phyloP scores from a whole-genome alignment of 2,329 filamentous ascomycete species.

The Grosmannia clavigera region DNA sequence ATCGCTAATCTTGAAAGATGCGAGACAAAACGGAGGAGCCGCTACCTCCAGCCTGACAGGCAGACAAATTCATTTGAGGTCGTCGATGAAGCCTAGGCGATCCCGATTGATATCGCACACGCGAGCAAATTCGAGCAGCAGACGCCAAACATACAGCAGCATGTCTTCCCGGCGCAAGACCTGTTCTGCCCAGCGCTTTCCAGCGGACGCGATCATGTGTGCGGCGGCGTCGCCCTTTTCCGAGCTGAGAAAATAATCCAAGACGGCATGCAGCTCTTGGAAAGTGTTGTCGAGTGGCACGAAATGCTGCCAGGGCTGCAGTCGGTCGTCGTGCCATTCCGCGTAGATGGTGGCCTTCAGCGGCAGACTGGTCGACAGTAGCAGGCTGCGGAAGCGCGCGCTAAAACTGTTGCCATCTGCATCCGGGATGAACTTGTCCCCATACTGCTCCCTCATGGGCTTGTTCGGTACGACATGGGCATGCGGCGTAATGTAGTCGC shows the following conservation, averaged over 20 bases:
- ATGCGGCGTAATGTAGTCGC: conserved; percentile 26
- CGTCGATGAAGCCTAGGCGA: conserved; percentile 30
- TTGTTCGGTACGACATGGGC: conserved; percentile 20
- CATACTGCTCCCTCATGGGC: conserved; percentile 36
- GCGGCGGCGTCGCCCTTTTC: conserved; percentile 41
- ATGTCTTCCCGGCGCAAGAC: conserved; percentile 54
- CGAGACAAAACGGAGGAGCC: no score
- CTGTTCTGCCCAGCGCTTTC: conserved; percentile 48
- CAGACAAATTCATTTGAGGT: conserved; percentile 17
- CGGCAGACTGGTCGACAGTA: conserved; percentile 51
- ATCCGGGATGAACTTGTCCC: conserved; percentile 56
- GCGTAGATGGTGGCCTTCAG: conserved; percentile 62
- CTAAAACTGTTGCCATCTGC: conserved; percentile 58
- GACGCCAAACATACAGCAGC: conserved; percentile 50
- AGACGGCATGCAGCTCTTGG: conserved; percentile 50
- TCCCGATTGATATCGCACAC: conserved; percentile 33
- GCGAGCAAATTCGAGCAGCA: conserved; percentile 46
- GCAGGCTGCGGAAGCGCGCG: conserved; percentile 49
- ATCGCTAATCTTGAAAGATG: no score
- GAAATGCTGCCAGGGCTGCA: conserved; percentile 61
- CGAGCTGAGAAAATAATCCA: conserved; percentile 49
- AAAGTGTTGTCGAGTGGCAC: conserved; percentile 59
- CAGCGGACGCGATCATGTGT: conserved; percentile 43
- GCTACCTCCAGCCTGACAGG: not conserved
- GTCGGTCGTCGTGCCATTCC: conserved; percentile 62